Conservation (phyloP, 352 stramenopile genomes). For the Phytophthora palmivora region DNA sequence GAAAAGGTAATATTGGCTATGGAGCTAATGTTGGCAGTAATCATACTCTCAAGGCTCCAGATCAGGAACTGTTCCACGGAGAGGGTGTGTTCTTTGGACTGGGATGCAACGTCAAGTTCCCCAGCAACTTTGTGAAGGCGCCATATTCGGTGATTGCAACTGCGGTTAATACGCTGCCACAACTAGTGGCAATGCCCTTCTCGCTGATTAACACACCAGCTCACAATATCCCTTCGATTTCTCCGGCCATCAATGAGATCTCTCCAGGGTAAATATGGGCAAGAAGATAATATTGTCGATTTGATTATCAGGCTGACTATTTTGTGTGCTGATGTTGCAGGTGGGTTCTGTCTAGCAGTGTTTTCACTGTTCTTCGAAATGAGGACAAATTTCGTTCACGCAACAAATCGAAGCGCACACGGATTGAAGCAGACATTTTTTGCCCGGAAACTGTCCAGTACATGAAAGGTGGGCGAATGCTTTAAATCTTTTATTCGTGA, state of each 20-base stretch:
- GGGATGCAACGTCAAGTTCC: constrained; percentile 94
- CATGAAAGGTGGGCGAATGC: constrained; percentile 66
- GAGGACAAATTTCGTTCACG: constrained; percentile 88
- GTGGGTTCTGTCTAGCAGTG: constrained; percentile 91
- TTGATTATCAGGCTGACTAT: constrained; percentile 2
- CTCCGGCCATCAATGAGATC: constrained; percentile 85
- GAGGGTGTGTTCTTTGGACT: constrained; percentile 97
- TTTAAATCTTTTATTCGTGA: background rate
- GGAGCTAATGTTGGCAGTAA: constrained; percentile 97
- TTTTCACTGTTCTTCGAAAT: constrained; percentile 93
- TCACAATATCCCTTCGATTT: constrained; percentile 82
- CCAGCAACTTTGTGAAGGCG: constrained; percentile 91
- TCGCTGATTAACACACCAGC: constrained; percentile 76
- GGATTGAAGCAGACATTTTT: constrained; percentile 71
- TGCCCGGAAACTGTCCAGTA: constrained; percentile 75
- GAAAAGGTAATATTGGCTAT: constrained; percentile 95
- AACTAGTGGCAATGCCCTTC: constrained; percentile 86
- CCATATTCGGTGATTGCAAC: constrained; percentile 96
- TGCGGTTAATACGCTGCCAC: constrained; percentile 90
- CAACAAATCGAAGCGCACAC: constrained; percentile 76
- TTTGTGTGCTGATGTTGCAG: constrained; percentile 40
- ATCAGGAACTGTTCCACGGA: constrained; percentile 92
- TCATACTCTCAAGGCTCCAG: constrained; percentile 93
- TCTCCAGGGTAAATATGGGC: constrained; percentile 61
- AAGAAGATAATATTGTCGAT: background rate